Percentiles rank a stretch among this genome's conserved stretches.
Evolutionary conservation across 208 protist genomes (phyloP).

Genomic region (Leishmania major): DNA sequence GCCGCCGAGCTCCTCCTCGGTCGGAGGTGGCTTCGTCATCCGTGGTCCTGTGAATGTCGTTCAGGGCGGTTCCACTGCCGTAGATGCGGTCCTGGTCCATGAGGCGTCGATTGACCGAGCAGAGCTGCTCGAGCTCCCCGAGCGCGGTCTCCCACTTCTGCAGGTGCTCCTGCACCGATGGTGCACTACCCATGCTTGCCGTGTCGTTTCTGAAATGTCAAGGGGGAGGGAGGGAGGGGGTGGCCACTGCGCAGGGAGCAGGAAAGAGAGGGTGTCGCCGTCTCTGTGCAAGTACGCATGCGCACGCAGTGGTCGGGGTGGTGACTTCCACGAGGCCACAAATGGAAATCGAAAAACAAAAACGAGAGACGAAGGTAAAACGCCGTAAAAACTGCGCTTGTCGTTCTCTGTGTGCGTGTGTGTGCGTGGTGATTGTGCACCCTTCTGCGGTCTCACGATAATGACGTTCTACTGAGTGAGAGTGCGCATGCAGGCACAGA

Average conservation of each 20-base stretch:
- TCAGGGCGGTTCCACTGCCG: constrained; percentile 18
- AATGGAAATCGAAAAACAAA: background rate
- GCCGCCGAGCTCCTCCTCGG: constrained; percentile 32
- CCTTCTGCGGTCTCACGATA: background rate
- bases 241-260: background rate
- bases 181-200: constrained; percentile 57
- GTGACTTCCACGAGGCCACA: background rate
- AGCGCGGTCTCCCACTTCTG: constrained; percentile 76
- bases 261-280: background rate
- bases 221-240: background rate
- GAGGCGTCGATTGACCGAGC: constrained; percentile 44
- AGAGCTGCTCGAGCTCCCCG: constrained; percentile 61
- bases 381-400: background rate
- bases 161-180: constrained; percentile 69
- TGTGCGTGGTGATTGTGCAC: background rate
- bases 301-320: background rate
- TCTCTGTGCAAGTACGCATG: background rate
- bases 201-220: background rate
- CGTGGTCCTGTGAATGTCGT: constrained; percentile 12
- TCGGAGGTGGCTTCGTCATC: constrained; percentile 40
- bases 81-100: constrained; percentile 75
- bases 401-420: background rate
- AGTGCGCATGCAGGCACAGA: background rate
- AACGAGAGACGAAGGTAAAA: background rate
- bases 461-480: background rate